These are phyloP conservation scores for Colletotrichum tropicicola DNA, from an alignment of 2,329 filamentous ascomycete genomes.

Conservation along the genomic window DNA sequence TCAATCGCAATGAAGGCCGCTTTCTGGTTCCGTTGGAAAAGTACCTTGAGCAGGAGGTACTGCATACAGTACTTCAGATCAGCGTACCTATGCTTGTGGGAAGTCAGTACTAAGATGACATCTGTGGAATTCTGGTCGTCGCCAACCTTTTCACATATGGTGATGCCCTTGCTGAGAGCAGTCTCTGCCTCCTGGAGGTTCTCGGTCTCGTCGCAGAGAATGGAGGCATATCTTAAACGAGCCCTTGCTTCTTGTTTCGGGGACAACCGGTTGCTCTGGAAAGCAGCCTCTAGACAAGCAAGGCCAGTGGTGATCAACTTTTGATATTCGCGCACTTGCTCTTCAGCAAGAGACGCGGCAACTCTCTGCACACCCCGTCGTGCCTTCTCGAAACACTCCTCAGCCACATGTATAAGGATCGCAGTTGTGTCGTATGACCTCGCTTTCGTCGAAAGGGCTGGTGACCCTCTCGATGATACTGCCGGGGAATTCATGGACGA, in stretches of 20 bases:
- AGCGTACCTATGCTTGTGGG: constrained; percentile 58
- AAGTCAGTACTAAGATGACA: constrained; percentile 30
- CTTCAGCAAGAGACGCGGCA: constrained; percentile 58
- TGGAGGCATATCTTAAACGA: constrained; percentile 74
- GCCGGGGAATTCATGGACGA: constrained; percentile 33
- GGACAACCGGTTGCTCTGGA: constrained; percentile 68
- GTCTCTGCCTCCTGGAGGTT: constrained; percentile 79
- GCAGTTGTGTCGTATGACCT: constrained; percentile 61
- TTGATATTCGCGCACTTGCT: constrained; percentile 72
- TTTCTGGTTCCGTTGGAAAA: constrained; percentile 76
- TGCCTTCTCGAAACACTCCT: constrained; percentile 78
- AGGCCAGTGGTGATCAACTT: constrained; percentile 77
- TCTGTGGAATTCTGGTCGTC: not conserved
- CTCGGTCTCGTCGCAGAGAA: constrained; percentile 79
- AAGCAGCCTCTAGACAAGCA: constrained; percentile 74
- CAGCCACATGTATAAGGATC: constrained; percentile 75
- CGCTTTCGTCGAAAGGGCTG: constrained; percentile 49
- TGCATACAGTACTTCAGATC: constrained; percentile 83
- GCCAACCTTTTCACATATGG: constrained; percentile 71
- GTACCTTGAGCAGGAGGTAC: constrained; percentile 74
- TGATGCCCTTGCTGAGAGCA: constrained; percentile 75
- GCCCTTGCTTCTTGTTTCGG: constrained; percentile 76
- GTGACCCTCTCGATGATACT: constrained; percentile 40
- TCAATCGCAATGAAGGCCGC: constrained; percentile 79
- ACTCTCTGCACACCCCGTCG: constrained; percentile 61